These are phyloP conservation scores for Chlorella sp. DNA, from an alignment of 139 green algal genomes.

Conservation along the genomic window DNA sequence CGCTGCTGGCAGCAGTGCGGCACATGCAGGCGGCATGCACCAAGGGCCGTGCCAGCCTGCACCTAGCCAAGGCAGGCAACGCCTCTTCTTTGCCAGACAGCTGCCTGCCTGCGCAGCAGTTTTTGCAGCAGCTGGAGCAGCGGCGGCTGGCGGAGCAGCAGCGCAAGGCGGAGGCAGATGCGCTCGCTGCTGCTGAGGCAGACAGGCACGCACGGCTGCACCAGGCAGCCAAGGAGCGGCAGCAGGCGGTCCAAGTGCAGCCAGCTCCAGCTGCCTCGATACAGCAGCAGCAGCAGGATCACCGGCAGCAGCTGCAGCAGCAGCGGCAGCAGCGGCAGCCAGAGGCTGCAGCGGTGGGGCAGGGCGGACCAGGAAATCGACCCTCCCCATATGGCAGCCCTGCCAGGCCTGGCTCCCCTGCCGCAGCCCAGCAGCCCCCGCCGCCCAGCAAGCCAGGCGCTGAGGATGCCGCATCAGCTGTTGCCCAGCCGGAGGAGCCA, in stretches of 20 bases:
- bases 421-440: neutral
- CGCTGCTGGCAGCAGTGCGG: neutral
- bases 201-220: neutral
- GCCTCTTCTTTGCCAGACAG: neutral
- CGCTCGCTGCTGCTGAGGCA: conserved; percentile 9
- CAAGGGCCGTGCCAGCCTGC: neutral
- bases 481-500: neutral
- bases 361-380: too few species aligned
- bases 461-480: neutral
- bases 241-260: neutral
- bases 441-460: neutral
- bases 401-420: too few species aligned
- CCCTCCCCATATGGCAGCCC: too few species aligned
- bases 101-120: conserved; percentile 10
- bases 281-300: neutral
- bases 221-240: neutral
- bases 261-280: neutral
- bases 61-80: neutral
- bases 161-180: neutral
- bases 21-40: conserved; percentile 17
- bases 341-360: neutral
- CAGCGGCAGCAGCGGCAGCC: neutral
- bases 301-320: neutral
- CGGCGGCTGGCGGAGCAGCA: conserved; percentile 17
- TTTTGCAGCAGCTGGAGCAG: conserved; percentile 23